A percentile compares a stretch with the other conserved stretches of the same genome.
These are phyloP conservation scores for Capsicum chinense DNA, from an alignment of 257 asterid species.

Conservation along the genomic window DNA sequence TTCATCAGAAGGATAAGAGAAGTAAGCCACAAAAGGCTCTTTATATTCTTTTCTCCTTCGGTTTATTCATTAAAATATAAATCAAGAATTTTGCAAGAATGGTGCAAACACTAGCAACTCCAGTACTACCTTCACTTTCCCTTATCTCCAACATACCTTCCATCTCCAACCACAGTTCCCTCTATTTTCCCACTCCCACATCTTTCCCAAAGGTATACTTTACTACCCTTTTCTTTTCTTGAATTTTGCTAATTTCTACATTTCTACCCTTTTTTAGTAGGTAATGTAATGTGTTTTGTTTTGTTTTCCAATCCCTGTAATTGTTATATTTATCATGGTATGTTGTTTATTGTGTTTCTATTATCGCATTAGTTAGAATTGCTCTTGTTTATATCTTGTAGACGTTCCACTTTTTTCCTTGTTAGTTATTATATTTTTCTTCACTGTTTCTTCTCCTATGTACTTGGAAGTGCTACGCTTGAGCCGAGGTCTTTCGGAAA, in stretches of 20 bases:
- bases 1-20: not conserved
- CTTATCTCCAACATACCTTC: conserved; percentile 59
- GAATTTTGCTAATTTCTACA: not conserved
- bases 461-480: no score
- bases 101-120: conserved; percentile 75
- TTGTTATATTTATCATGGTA: no score
- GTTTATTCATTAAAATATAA: not conserved
- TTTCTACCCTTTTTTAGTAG: not conserved
- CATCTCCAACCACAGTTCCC: conserved; percentile 40
- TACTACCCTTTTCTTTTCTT: not conserved
- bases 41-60: not conserved
- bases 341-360: no score
- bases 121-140: conserved; percentile 71
- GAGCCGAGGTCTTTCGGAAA: no score
- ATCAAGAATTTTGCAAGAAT: conserved; percentile 37
- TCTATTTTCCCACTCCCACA: conserved; percentile 51
- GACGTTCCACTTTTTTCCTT: no score
- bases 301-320: no score
- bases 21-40: not conserved
- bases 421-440: no score
- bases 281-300: not conserved
- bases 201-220: conserved; percentile 59
- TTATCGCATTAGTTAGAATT: no score
- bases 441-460: no score
- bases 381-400: no score